Evolutionary conservation across 2,329 filamentous ascomycete species (phyloP).

Genomic region (Dendrostoma leiphaemia): DNA sequence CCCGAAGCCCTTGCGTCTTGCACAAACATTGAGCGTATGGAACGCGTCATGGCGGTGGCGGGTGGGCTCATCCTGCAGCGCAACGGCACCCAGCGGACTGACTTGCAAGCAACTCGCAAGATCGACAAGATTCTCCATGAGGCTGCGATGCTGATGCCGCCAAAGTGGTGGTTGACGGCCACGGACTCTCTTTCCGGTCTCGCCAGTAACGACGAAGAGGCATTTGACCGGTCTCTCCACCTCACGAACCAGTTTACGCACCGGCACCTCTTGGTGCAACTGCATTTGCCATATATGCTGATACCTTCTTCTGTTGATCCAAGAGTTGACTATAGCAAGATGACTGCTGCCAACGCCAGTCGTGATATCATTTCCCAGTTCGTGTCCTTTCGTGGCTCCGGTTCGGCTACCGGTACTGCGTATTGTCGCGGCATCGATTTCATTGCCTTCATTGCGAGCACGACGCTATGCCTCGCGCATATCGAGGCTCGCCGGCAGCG

Average conservation of each 20-base stretch:
- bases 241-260: slow-evolving; percentile 41
- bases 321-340: slow-evolving; percentile 36
- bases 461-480: slow-evolving; percentile 39
- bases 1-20: slow-evolving; percentile 27
- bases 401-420: slow-evolving; percentile 23
- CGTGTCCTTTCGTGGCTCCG: slow-evolving; percentile 32
- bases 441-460: slow-evolving; percentile 37
- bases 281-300: slow-evolving; percentile 46
- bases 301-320: slow-evolving; percentile 24
- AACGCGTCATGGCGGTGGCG: slow-evolving; percentile 32
- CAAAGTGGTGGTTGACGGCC: slow-evolving; percentile 40
- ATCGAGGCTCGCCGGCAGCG: slow-evolving; percentile 31
- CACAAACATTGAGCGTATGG: slow-evolving; percentile 32
- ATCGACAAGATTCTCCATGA: slow-evolving; percentile 38
- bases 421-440: slow-evolving; percentile 43
- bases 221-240: slow-evolving; percentile 32
- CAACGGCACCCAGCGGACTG: slow-evolving; percentile 26
- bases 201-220: slow-evolving; percentile 16
- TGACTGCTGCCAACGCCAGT: slow-evolving; percentile 38
- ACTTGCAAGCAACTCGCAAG: slow-evolving; percentile 29
- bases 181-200: slow-evolving; percentile 21
- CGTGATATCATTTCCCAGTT: slow-evolving; percentile 41
- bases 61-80: slow-evolving; percentile 37
- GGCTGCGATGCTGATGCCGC: slow-evolving; percentile 35
- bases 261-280: slow-evolving; percentile 39